Conservation (phyloP, 139 green algal species). For the Marvania coccoides region DNA sequence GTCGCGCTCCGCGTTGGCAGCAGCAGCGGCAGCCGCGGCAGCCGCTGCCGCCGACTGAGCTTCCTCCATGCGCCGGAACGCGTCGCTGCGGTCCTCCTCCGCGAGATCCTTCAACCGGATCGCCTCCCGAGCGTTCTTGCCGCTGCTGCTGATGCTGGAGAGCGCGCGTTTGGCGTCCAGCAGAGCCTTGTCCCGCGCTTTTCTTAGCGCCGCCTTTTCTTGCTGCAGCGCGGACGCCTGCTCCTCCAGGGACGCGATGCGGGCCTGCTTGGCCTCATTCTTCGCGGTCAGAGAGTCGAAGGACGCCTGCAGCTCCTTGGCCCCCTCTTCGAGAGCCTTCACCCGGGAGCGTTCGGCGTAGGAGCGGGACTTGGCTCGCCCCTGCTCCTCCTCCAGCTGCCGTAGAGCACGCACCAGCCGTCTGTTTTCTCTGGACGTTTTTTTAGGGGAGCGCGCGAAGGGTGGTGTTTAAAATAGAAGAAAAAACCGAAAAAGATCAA, state of each 20-base stretch:
- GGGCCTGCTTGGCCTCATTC: background rate
- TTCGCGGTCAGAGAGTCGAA: background rate
- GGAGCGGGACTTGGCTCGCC: background rate
- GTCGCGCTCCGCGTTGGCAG: background rate
- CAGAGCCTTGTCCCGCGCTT: background rate
- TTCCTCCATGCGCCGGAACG: conserved; percentile 3
- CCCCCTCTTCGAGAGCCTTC: background rate
- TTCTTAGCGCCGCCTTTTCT: background rate
- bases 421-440: conserved; percentile 1
- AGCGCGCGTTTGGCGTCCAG: conserved; percentile 4
- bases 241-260: background rate
- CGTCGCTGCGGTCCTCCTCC: background rate
- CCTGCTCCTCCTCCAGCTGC: background rate
- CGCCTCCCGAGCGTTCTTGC: background rate
- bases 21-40: background rate
- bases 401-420: background rate
- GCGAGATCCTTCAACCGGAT: background rate
- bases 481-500: too few relatives aligned
- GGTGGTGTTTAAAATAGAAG: too few relatives aligned
- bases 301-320: background rate
- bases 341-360: background rate
- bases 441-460: too few relatives aligned
- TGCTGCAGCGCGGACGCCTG: background rate
- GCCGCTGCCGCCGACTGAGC: background rate
- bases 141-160: background rate